Percentiles rank a stretch among this genome's conserved stretches.
Conservation (phyloP, 768 basidiomycete species). For the Xerocomellus intermedius region DNA sequence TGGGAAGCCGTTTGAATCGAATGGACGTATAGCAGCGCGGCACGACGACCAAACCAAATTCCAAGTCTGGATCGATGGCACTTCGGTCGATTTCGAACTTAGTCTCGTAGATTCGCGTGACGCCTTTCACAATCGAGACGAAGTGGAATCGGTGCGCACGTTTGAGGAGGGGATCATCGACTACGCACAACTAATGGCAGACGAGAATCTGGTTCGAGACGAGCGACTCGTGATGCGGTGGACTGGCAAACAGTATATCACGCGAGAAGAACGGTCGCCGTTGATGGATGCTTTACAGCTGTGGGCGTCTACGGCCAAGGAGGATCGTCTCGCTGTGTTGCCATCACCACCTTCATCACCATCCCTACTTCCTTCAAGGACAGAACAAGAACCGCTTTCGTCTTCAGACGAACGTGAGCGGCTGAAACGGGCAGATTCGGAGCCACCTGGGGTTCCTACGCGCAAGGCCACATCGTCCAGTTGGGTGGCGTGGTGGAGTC, state of each 20-base stretch:
- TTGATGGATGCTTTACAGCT: slow-evolving; percentile 69
- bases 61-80: slow-evolving; percentile 60
- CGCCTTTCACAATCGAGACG: slow-evolving; percentile 38
- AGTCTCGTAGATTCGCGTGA: slow-evolving; percentile 50
- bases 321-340: slow-evolving; percentile 21
- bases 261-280: slow-evolving; percentile 69
- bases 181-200: slow-evolving; percentile 63
- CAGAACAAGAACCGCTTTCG: slow-evolving; percentile 29
- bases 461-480: slow-evolving; percentile 56
- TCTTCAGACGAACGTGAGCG: slow-evolving; percentile 24
- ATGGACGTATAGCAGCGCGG: slow-evolving; percentile 58
- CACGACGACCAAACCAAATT: slow-evolving; percentile 62
- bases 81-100: slow-evolving; percentile 67
- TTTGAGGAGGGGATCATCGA: slow-evolving; percentile 66
- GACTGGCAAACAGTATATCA: slow-evolving; percentile 71
- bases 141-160: slow-evolving; percentile 50
- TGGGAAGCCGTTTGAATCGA: slow-evolving; percentile 40
- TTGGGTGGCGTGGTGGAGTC: slow-evolving; percentile 87
- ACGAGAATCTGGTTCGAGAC: slow-evolving; percentile 59
- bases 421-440: slow-evolving; percentile 36
- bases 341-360: slow-evolving; percentile 10
- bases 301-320: slow-evolving; percentile 45
- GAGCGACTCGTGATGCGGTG: slow-evolving; percentile 73
- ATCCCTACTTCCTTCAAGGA: slow-evolving; percentile 10
- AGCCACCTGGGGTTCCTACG: slow-evolving; percentile 35